phyloP scores from a whole-genome alignment of 148 eudicot species.

The Rhododendron mucronatum region DNA sequence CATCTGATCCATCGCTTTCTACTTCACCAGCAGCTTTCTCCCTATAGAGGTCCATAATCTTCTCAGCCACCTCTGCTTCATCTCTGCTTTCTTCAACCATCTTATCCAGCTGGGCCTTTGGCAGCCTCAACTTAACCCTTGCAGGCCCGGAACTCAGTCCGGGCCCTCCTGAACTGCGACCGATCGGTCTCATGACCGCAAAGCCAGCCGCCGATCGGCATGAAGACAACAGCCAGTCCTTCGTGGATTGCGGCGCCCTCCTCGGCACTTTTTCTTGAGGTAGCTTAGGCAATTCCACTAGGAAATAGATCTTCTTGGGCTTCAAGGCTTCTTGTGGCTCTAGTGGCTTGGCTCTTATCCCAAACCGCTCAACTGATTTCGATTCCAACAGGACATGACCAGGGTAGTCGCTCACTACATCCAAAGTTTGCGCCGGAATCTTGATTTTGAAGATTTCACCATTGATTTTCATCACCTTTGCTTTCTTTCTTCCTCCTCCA shows the following conservation, averaged over 20 bases:
- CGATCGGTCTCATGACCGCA: slow-evolving; percentile 4
- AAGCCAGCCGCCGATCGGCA: slow-evolving; percentile 37
- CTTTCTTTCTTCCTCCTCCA: slow-evolving; percentile 36
- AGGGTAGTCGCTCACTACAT: slow-evolving; percentile 59
- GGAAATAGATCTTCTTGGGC: slow-evolving; percentile 61
- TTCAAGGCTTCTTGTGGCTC: slow-evolving; percentile 28
- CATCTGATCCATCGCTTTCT: not conserved
- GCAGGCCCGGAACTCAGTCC: slow-evolving; percentile 28
- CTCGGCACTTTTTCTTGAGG: slow-evolving; percentile 23
- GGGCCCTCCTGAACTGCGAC: not conserved
- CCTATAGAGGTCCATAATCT: slow-evolving; percentile 45
- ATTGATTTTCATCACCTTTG: slow-evolving; percentile 70
- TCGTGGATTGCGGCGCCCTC: slow-evolving; percentile 13
- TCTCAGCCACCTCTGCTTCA: slow-evolving; percentile 51
- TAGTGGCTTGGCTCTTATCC: slow-evolving; percentile 61
- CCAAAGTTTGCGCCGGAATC: slow-evolving; percentile 43
- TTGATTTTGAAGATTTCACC: slow-evolving; percentile 60
- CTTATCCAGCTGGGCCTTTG: slow-evolving; percentile 42
- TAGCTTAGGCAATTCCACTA: slow-evolving; percentile 54
- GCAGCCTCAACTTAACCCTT: slow-evolving; percentile 62
- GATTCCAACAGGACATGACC: slow-evolving; percentile 65
- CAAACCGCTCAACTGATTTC: slow-evolving; percentile 36
- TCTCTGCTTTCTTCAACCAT: slow-evolving; percentile 49
- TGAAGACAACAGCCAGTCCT: slow-evolving; percentile 19
- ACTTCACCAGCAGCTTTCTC: not conserved